A percentile compares a stretch with the other conserved stretches of the same genome.
Conservation (phyloP, 805 yeast genomes). For the Myxozyma monticola region DNA sequence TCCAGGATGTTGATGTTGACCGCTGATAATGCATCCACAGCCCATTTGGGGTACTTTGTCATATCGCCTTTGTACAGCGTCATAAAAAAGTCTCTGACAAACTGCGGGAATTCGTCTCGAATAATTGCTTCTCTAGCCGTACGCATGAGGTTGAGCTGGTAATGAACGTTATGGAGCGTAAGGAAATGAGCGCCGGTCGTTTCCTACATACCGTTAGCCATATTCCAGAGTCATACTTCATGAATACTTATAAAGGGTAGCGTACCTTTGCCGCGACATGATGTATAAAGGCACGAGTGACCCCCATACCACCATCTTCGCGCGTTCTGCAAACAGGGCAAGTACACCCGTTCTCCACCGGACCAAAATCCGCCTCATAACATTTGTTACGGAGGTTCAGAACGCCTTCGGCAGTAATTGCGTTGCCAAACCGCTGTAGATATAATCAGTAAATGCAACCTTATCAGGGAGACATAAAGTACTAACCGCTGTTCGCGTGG, state of each 20-base stretch:
- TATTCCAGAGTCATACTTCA: background rate
- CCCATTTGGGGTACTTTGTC: slow-evolving; percentile 45
- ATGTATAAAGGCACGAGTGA: slow-evolving; percentile 43
- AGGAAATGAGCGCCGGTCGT: slow-evolving; percentile 48
- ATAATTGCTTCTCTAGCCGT: slow-evolving; percentile 44
- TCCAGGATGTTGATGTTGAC: slow-evolving; percentile 41
- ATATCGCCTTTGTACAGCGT: slow-evolving; percentile 39
- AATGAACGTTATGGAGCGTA: slow-evolving; percentile 46
- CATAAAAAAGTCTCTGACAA: slow-evolving; percentile 41
- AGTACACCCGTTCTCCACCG: slow-evolving; percentile 44
- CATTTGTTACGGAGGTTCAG: slow-evolving; percentile 41
- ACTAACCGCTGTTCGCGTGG: slow-evolving; percentile 44
- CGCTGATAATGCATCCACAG: slow-evolving; percentile 42
- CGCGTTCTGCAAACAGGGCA: slow-evolving; percentile 44
- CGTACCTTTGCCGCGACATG: slow-evolving; percentile 40
- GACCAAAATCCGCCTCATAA: slow-evolving; percentile 40
- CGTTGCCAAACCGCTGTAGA: slow-evolving; percentile 46
- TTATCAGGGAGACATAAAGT: background rate
- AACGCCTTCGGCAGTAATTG: slow-evolving; percentile 43
- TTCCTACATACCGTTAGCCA: slow-evolving; percentile 33
- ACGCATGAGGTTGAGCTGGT: slow-evolving; percentile 47
- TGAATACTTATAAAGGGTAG: background rate
- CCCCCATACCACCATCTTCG: slow-evolving; percentile 40
- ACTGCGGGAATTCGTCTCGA: slow-evolving; percentile 42
- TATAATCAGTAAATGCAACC: background rate